Percentiles rank a stretch among this genome's conserved stretches.
Conservation (phyloP, 805 yeast genomes). For the Spathaspora hagerdaliae region DNA sequence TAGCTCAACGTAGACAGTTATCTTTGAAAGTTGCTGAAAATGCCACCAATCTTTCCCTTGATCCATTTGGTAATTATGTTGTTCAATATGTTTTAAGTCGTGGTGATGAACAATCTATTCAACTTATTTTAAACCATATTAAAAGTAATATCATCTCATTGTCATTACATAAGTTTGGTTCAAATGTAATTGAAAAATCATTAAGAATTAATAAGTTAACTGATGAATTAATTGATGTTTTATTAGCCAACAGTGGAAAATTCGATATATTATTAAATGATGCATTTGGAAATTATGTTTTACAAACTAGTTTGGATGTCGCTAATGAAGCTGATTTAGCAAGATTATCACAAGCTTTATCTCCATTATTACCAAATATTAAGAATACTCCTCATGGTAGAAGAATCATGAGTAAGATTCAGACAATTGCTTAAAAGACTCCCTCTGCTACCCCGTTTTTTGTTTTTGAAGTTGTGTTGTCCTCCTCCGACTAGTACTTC, state of each 20-base stretch:
- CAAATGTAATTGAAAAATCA: slow-evolving; percentile 57
- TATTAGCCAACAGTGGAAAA: slow-evolving; percentile 29
- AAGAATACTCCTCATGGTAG: slow-evolving; percentile 95
- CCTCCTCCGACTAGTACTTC: no score
- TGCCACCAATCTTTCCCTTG: slow-evolving; percentile 69
- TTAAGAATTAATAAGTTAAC: slow-evolving; percentile 46
- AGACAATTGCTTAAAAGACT: slow-evolving; percentile 10
- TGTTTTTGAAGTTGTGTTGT: no score
- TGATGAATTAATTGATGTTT: slow-evolving; percentile 39
- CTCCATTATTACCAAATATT: slow-evolving; percentile 57
- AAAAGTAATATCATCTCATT: slow-evolving; percentile 36
- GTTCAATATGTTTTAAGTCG: slow-evolving; percentile 81
- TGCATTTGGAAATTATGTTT: slow-evolving; percentile 56
- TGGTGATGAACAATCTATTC: slow-evolving; percentile 34
- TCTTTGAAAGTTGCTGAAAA: slow-evolving; percentile 64
- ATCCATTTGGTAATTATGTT: slow-evolving; percentile 96
- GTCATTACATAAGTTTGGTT: slow-evolving; percentile 59
- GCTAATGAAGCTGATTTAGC: slow-evolving; percentile 49
- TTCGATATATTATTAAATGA: slow-evolving; percentile 48
- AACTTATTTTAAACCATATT: slow-evolving; percentile 32
- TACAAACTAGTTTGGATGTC: slow-evolving; percentile 57
- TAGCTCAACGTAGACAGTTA: slow-evolving; percentile 62
- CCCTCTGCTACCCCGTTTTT: no score
- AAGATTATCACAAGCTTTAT: slow-evolving; percentile 53
- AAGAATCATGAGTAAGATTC: slow-evolving; percentile 71